A percentile compares a stretch with the other conserved stretches of the same genome.
These are phyloP conservation scores for Tanacetum coccineum DNA, from an alignment of 129 eudicot species.

Conservation along the genomic window DNA sequence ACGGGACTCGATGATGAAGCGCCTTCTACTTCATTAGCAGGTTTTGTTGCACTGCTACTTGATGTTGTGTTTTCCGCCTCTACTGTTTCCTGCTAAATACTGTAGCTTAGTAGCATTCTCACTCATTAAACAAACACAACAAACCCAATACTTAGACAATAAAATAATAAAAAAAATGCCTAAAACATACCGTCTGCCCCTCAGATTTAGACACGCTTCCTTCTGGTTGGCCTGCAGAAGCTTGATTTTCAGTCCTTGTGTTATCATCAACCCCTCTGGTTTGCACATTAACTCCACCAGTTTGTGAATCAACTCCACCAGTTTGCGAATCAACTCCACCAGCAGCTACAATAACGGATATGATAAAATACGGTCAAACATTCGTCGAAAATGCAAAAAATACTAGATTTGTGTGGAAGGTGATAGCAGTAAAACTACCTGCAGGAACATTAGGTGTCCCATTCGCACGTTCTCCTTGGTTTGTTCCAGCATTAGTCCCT, in stretches of 20 bases:
- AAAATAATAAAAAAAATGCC: background rate
- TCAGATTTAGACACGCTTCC: conserved; percentile 24
- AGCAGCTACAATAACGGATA: conserved; percentile 28
- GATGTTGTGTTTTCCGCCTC: conserved; percentile 30
- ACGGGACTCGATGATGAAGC: conserved; percentile 34
- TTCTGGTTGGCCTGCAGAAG: conserved; percentile 50
- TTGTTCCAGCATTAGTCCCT: conserved; percentile 52
- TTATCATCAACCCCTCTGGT: conserved; percentile 41
- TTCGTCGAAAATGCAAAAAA: conserved; percentile 27
- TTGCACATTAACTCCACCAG: conserved; percentile 40
- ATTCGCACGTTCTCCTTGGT: conserved; percentile 39
- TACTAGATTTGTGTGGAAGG: conserved; percentile 34
- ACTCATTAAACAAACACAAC: background rate
- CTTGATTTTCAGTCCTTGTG: conserved; percentile 38
- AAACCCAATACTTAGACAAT: background rate
- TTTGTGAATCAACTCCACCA: conserved; percentile 46
- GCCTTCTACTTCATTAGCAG: conserved; percentile 28
- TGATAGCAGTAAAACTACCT: conserved; percentile 45
- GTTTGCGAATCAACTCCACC: conserved; percentile 2
- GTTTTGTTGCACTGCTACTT: conserved; percentile 18
- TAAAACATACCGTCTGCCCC: conserved; percentile 36
- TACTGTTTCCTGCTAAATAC: conserved; percentile 30
- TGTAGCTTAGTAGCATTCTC: conserved; percentile 15
- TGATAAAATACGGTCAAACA: conserved; percentile 27
- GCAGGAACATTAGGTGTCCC: conserved; percentile 42